Evolutionary conservation across 805 yeast genomes (phyloP).

Genomic region (Candida tammaniensis): DNA sequence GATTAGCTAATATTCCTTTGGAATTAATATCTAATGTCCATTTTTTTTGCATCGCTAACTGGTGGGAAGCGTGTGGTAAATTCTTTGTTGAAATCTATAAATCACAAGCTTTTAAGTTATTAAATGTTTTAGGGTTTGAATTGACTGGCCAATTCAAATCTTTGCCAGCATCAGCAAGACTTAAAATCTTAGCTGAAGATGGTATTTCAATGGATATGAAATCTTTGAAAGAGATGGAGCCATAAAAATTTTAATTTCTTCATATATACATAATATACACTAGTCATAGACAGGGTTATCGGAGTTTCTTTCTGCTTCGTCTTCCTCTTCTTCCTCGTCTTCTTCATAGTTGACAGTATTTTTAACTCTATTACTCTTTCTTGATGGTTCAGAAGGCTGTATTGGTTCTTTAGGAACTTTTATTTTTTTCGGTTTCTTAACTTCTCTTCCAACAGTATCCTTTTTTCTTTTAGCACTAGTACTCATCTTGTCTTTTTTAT

Average conservation of each 20-base stretch:
- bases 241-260: not conserved
- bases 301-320: not conserved
- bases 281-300: not conserved
- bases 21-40: constrained; percentile 62
- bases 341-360: constrained; percentile 35
- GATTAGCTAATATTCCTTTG: constrained; percentile 58
- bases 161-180: constrained; percentile 76
- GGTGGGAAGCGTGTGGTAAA: constrained; percentile 87
- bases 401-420: constrained; percentile 9
- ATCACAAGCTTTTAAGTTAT: constrained; percentile 58
- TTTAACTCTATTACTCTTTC: constrained; percentile 42
- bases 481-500: constrained; percentile 21
- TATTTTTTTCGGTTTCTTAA: constrained; percentile 6
- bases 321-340: constrained; percentile 17
- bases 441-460: not conserved
- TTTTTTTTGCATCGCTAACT: constrained; percentile 65
- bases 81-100: constrained; percentile 60
- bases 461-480: constrained; percentile 8
- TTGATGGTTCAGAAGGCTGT: constrained; percentile 34
- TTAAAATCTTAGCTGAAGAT: constrained; percentile 77
- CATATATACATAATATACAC: not conserved
- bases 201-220: constrained; percentile 55
- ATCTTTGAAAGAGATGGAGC: constrained; percentile 44
- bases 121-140: constrained; percentile 8
- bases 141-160: constrained; percentile 23